Conservation (phyloP, 2,329 filamentous ascomycete species). For the Aspergillus latus region DNA sequence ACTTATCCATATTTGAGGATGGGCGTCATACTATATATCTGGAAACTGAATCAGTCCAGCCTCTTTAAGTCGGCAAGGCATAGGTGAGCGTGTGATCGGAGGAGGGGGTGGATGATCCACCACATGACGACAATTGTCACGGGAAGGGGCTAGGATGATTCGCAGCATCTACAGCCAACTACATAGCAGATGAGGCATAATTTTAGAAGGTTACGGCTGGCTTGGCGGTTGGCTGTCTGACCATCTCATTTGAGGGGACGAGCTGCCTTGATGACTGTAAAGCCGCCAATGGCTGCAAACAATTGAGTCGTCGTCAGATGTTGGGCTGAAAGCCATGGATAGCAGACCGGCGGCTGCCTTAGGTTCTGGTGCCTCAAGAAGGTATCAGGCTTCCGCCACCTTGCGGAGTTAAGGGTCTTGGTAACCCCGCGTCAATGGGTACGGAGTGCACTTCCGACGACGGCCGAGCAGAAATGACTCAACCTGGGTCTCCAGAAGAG, state of each 20-base stretch:
- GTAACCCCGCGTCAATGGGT: too few relatives aligned
- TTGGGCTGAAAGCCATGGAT: conserved; percentile 19
- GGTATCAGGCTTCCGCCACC: not conserved
- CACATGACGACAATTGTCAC: conserved; percentile 24
- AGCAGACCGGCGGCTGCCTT: not conserved
- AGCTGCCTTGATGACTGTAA: not conserved
- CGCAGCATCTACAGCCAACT: not conserved
- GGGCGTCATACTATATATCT: not conserved
- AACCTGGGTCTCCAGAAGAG: too few relatives aligned
- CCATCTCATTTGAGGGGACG: conserved; percentile 2
- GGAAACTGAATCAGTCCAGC: not conserved
- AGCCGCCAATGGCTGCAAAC: conserved; percentile 17
- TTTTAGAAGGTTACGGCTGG: conserved; percentile 10
- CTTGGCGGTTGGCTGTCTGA: conserved; percentile 9
- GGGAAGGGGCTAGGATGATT: conserved; percentile 16
- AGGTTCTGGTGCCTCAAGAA: not conserved
- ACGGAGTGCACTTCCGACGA: too few relatives aligned
- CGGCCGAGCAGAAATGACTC: too few relatives aligned
- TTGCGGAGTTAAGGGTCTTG: not conserved
- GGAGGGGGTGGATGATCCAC: conserved; percentile 13
- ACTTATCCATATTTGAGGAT: not conserved
- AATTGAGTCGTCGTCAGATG: conserved; percentile 6
- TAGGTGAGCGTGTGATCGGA: conserved; percentile 11
- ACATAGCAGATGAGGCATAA: conserved; percentile 4
- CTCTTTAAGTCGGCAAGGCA: not conserved